Conservation (phyloP, 1,284 basidiomycete genomes). For the Fomitopsis betulina region DNA sequence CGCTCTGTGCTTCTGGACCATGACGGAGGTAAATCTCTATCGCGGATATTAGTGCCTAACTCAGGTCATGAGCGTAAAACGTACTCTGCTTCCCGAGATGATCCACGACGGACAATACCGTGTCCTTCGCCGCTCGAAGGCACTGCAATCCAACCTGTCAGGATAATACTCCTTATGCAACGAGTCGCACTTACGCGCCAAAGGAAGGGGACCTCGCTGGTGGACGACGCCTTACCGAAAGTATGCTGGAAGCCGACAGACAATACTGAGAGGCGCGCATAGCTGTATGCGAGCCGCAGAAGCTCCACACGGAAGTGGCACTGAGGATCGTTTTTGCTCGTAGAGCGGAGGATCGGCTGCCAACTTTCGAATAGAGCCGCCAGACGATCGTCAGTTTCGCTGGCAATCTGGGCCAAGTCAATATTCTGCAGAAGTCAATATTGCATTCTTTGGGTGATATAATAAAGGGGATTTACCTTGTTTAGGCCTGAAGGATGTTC, state of each 20-base stretch:
- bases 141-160: slow-evolving; percentile 34
- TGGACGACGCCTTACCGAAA: slow-evolving; percentile 47
- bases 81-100: slow-evolving; percentile 55
- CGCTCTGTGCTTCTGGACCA: slow-evolving; percentile 78
- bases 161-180: background rate
- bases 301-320: slow-evolving; percentile 60
- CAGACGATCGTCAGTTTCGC: slow-evolving; percentile 61
- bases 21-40: slow-evolving; percentile 61
- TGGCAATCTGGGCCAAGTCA: slow-evolving; percentile 60
- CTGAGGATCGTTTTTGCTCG: slow-evolving; percentile 46
- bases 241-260: slow-evolving; percentile 77
- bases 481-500: slow-evolving; percentile 68
- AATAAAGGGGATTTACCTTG: slow-evolving; percentile 39
- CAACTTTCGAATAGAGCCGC: slow-evolving; percentile 49
- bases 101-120: slow-evolving; percentile 60
- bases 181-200: slow-evolving; percentile 45
- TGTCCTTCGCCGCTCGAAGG: slow-evolving; percentile 55
- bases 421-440: slow-evolving; percentile 37
- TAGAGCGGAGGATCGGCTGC: slow-evolving; percentile 43
- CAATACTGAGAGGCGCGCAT: slow-evolving; percentile 62
- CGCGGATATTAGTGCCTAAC: background rate
- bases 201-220: slow-evolving; percentile 61
- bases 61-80: slow-evolving; percentile 16
- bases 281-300: slow-evolving; percentile 61
- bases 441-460: background rate